A percentile compares a stretch with the other conserved stretches of the same genome.
These are phyloP conservation scores for Gnaphalium uliginosum DNA, from an alignment of 129 eudicot species.

Conservation along the genomic window DNA sequence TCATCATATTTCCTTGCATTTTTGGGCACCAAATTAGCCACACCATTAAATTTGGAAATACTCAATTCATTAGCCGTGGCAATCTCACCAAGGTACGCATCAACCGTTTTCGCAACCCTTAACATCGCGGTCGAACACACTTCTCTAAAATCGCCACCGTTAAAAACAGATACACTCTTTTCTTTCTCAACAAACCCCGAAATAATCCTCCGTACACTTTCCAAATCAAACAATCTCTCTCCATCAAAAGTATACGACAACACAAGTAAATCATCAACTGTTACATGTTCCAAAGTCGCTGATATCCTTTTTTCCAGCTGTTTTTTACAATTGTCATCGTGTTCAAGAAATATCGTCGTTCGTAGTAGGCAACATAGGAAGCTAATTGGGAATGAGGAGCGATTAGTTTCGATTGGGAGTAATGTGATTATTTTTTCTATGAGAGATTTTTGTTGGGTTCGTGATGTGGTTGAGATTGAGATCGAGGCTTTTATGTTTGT, in stretches of 20 bases:
- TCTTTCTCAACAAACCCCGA: constrained; percentile 87
- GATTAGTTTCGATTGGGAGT: constrained; percentile 64
- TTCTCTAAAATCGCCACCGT: constrained; percentile 77
- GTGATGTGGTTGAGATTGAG: constrained; percentile 37
- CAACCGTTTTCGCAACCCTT: constrained; percentile 90
- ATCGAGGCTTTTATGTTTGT: constrained; percentile 30
- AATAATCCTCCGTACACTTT: constrained; percentile 80
- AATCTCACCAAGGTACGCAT: constrained; percentile 88
- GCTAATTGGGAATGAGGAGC: constrained; percentile 68
- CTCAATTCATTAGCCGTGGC: constrained; percentile 63
- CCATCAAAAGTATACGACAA: constrained; percentile 83
- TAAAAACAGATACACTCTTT: constrained; percentile 86
- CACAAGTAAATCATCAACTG: constrained; percentile 82
- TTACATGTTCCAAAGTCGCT: constrained; percentile 72
- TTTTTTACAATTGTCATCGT: constrained; percentile 49
- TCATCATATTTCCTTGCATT: constrained; percentile 76
- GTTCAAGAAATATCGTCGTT: constrained; percentile 65
- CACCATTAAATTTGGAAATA: constrained; percentile 87
- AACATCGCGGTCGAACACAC: constrained; percentile 66
- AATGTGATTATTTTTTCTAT: constrained; percentile 61
- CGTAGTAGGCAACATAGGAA: constrained; percentile 91
- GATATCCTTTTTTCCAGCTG: constrained; percentile 82
- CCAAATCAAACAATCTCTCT: constrained; percentile 78
- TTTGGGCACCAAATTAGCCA: constrained; percentile 85
- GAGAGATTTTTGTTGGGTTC: constrained; percentile 54